Evolutionary conservation across 2,329 filamentous ascomycete genomes (phyloP), one percentile per base, ranked within the genome.

Genomic region (Neofusicoccum ribis): DNA sequence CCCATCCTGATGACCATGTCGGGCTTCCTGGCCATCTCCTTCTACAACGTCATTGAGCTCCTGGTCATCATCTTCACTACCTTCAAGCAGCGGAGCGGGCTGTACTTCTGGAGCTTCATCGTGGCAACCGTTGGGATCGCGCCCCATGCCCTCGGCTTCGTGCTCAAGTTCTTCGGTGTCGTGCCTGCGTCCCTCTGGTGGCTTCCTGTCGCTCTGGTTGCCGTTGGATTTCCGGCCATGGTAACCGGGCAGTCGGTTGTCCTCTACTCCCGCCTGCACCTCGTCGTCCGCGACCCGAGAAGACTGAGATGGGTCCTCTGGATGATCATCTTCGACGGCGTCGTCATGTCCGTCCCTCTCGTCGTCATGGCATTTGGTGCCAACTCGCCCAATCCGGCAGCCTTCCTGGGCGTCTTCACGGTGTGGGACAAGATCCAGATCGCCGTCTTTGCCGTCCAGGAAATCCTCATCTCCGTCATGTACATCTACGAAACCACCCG

Each of bases 231-330:
- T 84, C 84, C 83, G 72, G 70, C 77, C 2, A 88, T 89, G 85
- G 83, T 89, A 0, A 87, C 86, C 1, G 87, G 87, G 0, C 85
- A 88, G 71, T 83, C 83, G 0, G 69, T 88, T 12, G 87, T 89
- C 1, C 77, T 89, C 1, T 89, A 86, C 77, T 89, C 86, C 0
- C 81, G 87, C 6, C 79, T 89, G 0, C 86, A 89, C 70, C 78
- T 89, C 1, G 80, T 89, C 11, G 76, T 86, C 3, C 81, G 81
- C 15, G 84, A 86, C 47, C 77, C 80, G 6, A 73, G 74, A 2
- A 72, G 83, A 3, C 77, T 89, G 0, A 80, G 79, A 4, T 77
- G 79, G 11, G 82, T 86, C 0, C 76, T 88, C 0, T 79, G 72
- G 62, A 86, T 89, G 82, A 89, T 90, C 65, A 79, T 87, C 44